phyloP scores from a whole-genome alignment of 129 eudicot species.

The Chrysanthemum lavandulifolium region DNA sequence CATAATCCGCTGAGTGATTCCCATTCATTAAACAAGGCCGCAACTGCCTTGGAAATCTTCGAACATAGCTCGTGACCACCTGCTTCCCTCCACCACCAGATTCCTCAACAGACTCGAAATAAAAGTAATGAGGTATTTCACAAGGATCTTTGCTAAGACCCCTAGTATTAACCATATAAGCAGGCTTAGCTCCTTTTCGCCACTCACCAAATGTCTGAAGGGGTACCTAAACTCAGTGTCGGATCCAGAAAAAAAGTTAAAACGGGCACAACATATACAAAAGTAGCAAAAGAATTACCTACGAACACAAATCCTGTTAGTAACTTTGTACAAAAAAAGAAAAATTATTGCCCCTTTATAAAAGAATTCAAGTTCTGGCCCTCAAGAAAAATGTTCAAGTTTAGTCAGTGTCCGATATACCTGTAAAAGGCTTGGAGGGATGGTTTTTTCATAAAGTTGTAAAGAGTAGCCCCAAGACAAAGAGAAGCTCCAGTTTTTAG shows the following conservation, averaged over 20 bases:
- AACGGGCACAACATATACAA: too few species aligned
- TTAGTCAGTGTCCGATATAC: too few species aligned
- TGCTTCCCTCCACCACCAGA: background rate
- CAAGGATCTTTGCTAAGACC: conserved; percentile 44
- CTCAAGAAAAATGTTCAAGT: too few species aligned
- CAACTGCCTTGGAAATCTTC: conserved; percentile 40
- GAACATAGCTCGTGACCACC: conserved; percentile 43
- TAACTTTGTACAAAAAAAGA: too few species aligned
- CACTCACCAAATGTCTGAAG: conserved; percentile 60
- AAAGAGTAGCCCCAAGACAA: conserved; percentile 81
- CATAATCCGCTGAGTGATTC: conserved; percentile 40
- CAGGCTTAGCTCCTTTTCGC: conserved; percentile 35
- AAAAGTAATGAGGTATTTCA: conserved; percentile 66
- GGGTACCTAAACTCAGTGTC: conserved; percentile 17
- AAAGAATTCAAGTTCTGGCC: too few species aligned
- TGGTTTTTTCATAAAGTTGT: conserved; percentile 51
- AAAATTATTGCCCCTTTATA: too few species aligned
- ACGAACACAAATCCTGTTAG: too few species aligned
- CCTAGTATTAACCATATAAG: conserved; percentile 69
- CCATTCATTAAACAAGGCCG: conserved; percentile 37
- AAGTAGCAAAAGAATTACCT: too few species aligned
- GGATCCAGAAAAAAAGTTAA: too few species aligned
- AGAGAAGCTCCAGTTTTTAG: conserved; percentile 62
- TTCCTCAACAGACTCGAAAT: conserved; percentile 46
- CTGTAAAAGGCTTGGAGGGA: conserved; percentile 51